Percentiles rank a stretch among this genome's conserved stretches.
phyloP scores from a whole-genome alignment of 1,284 basidiomycete species.

The Rhizoctonia solani region DNA sequence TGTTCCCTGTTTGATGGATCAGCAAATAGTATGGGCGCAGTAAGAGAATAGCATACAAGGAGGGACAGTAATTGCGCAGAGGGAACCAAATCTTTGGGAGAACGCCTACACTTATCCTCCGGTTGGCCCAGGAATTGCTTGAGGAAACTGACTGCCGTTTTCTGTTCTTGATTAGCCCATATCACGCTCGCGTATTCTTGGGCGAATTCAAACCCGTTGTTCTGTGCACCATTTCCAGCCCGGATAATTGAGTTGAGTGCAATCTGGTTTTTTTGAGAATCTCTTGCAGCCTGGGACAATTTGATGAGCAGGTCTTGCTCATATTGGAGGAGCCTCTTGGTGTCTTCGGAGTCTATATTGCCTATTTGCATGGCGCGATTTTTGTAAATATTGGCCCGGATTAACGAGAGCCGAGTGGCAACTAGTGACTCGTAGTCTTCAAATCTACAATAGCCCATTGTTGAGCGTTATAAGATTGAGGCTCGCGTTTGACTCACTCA shows the following conservation, averaged over 20 bases:
- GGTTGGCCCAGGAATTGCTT: slow-evolving; percentile 51
- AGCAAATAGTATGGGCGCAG: slow-evolving; percentile 53
- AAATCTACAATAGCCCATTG: slow-evolving; percentile 60
- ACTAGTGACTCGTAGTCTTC: slow-evolving; percentile 74
- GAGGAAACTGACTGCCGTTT: slow-evolving; percentile 78
- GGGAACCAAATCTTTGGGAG: neutral
- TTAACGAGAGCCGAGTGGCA: slow-evolving; percentile 80
- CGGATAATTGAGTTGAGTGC: slow-evolving; percentile 84
- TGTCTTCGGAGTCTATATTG: slow-evolving; percentile 59
- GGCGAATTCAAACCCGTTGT: slow-evolving; percentile 52
- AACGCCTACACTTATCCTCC: neutral
- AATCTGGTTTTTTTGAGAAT: slow-evolving; percentile 72
- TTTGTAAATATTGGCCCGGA: slow-evolving; percentile 67
- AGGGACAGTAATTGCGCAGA: slow-evolving; percentile 52
- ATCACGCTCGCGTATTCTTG: slow-evolving; percentile 88
- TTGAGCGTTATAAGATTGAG: slow-evolving; percentile 27
- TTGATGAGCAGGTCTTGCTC: slow-evolving; percentile 75
- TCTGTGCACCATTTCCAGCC: slow-evolving; percentile 54
- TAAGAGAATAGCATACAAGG: slow-evolving; percentile 40
- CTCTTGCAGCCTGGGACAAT: slow-evolving; percentile 75
- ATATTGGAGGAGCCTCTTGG: slow-evolving; percentile 57
- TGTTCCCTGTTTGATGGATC: slow-evolving; percentile 62
- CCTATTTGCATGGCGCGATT: slow-evolving; percentile 76
- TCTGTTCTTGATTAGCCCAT: slow-evolving; percentile 86
- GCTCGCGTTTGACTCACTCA: slow-evolving; percentile 57